A percentile compares a stretch with the other conserved stretches of the same genome.
phyloP scores from a whole-genome alignment of 2,329 filamentous ascomycete species.

The Nigrospora osmanthi region DNA sequence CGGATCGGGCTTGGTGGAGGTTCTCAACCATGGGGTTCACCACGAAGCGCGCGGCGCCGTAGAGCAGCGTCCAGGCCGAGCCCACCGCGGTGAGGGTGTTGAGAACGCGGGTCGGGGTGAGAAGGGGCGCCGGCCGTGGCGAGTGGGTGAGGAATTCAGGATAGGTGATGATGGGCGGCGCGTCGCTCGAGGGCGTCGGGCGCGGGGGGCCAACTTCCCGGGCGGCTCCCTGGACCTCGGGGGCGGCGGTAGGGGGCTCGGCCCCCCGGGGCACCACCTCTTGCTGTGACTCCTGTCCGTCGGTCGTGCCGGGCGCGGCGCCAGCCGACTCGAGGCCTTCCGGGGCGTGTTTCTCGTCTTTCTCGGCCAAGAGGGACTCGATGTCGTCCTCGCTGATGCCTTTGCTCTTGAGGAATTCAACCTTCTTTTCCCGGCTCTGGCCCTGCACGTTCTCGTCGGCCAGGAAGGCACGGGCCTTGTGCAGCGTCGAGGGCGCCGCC shows the following conservation, averaged over 20 bases:
- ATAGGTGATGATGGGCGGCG: slow-evolving; percentile 58
- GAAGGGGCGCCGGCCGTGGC: slow-evolving; percentile 48
- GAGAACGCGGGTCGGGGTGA: slow-evolving; percentile 51
- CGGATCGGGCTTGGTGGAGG: slow-evolving; percentile 42
- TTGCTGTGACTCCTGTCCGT: no score
- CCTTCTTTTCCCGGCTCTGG: slow-evolving; percentile 64
- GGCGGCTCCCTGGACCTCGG: no score
- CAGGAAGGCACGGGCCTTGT: slow-evolving; percentile 70
- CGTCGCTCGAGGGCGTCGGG: slow-evolving; percentile 25
- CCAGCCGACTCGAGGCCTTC: no score
- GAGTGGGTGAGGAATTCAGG: slow-evolving; percentile 60
- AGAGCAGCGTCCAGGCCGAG: slow-evolving; percentile 54
- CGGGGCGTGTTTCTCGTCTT: background rate
- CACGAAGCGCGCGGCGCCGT: slow-evolving; percentile 63
- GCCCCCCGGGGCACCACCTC: no score
- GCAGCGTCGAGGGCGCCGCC: slow-evolving; percentile 28
- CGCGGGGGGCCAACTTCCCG: no score
- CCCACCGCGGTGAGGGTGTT: slow-evolving; percentile 51
- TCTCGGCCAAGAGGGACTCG: slow-evolving; percentile 46
- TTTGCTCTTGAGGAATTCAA: slow-evolving; percentile 70
- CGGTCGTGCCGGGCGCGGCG: no score
- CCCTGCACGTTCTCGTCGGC: slow-evolving; percentile 64
- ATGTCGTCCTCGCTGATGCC: slow-evolving; percentile 63
- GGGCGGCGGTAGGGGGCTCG: no score
- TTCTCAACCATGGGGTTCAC: slow-evolving; percentile 53